Evolutionary conservation across 2,329 filamentous ascomycete genomes (phyloP).

Genomic region (Spiromastix sp.): DNA sequence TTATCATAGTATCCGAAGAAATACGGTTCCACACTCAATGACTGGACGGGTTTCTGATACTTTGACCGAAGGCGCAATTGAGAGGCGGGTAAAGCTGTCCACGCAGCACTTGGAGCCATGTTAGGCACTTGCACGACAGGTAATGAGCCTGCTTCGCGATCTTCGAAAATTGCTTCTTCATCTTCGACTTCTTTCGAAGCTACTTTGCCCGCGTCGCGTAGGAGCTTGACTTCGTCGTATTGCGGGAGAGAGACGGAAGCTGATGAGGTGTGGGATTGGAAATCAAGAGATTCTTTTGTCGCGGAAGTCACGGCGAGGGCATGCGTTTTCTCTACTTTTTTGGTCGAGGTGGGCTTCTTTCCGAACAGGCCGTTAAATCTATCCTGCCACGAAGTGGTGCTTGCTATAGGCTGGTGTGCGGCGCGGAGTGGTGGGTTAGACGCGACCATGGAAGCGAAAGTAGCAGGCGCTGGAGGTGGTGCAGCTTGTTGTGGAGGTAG

Average conservation of each 20-base stretch:
- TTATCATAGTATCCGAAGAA: conserved; percentile 29
- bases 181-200: conserved; percentile 62
- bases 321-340: conserved; percentile 45
- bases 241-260: conserved; percentile 64
- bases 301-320: conserved; percentile 54
- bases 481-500: conserved; percentile 53
- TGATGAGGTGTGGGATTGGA: conserved; percentile 38
- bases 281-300: conserved; percentile 56
- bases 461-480: conserved; percentile 33
- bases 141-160: conserved; percentile 70
- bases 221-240: conserved; percentile 24
- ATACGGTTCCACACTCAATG: conserved; percentile 38
- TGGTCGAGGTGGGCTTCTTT: conserved; percentile 44
- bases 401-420: conserved; percentile 33
- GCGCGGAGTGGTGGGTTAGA: conserved; percentile 28
- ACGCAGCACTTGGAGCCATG: conserved; percentile 51
- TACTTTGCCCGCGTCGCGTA: conserved; percentile 35
- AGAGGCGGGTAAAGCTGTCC: conserved; percentile 44
- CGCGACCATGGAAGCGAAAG: conserved; percentile 34
- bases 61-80: conserved; percentile 29
- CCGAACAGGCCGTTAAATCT: conserved; percentile 69
- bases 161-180: conserved; percentile 70
- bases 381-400: conserved; percentile 59
- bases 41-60: conserved; percentile 45
- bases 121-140: conserved; percentile 59